Conservation (phyloP, 1,284 basidiomycete species). For the Fomitopsis schrenkii region DNA sequence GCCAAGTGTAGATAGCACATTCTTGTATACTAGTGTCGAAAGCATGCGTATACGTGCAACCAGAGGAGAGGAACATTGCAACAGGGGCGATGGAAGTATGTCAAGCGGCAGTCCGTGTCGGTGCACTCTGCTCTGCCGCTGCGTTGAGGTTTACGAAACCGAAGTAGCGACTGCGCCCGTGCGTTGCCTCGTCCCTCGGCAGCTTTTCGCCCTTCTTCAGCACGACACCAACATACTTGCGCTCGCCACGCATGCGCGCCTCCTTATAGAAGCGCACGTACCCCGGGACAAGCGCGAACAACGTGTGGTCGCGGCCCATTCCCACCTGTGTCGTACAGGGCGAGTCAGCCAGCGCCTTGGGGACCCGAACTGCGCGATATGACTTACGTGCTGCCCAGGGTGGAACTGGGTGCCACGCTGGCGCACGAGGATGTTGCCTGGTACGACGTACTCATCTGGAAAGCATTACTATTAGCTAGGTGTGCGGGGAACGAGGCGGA, state of each 20-base stretch:
- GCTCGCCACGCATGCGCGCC: slow-evolving; percentile 63
- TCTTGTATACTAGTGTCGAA: not conserved
- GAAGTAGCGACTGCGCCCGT: slow-evolving; percentile 77
- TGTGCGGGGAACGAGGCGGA: slow-evolving; percentile 2
- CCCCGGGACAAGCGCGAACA: slow-evolving; percentile 85
- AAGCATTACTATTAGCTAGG: not conserved
- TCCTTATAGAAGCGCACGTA: slow-evolving; percentile 89
- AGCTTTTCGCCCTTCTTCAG: slow-evolving; percentile 75
- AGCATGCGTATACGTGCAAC: not conserved
- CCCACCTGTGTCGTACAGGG: slow-evolving; percentile 56
- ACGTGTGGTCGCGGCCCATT: slow-evolving; percentile 89
- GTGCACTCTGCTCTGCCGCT: slow-evolving; percentile 7
- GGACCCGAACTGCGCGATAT: slow-evolving; percentile 11
- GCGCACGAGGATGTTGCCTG: slow-evolving; percentile 91
- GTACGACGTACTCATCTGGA: slow-evolving; percentile 81
- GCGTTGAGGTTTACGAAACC: slow-evolving; percentile 59
- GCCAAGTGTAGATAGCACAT: not conserved
- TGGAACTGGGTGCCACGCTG: slow-evolving; percentile 90
- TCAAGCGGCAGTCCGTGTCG: slow-evolving; percentile 8
- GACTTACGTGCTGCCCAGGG: slow-evolving; percentile 82
- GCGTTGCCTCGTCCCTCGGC: slow-evolving; percentile 69
- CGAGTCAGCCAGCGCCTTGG: not conserved
- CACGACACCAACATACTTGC: slow-evolving; percentile 82
- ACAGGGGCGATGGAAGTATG: not conserved
- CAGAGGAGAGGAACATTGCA: not conserved